phyloP scores from a whole-genome alignment of 2,329 filamentous ascomycete species.

The Cladobotryum mycophilum region DNA sequence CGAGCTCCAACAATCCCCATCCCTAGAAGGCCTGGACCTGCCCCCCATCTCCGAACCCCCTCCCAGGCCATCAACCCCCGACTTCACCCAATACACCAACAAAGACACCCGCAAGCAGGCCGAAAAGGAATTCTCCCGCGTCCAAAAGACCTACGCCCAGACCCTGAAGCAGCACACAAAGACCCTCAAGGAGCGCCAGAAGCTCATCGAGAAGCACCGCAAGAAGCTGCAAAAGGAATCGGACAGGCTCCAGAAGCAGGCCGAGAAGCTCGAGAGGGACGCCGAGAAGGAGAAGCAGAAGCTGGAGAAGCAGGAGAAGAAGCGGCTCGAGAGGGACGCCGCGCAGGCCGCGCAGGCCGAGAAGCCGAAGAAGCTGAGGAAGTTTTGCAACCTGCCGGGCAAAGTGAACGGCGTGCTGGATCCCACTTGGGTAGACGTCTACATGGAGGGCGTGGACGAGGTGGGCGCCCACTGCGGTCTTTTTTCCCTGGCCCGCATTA shows the following conservation, averaged over 20 bases:
- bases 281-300: constrained; percentile 26
- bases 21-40: background rate
- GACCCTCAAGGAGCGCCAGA: constrained; percentile 56
- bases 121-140: constrained; percentile 59
- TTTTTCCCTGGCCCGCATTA: constrained; percentile 71
- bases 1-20: background rate
- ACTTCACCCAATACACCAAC: constrained; percentile 54
- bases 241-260: constrained; percentile 35
- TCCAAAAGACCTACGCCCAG: constrained; percentile 58
- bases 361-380: constrained; percentile 51
- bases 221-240: constrained; percentile 39
- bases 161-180: constrained; percentile 61
- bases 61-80: constrained; percentile 36
- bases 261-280: constrained; percentile 32
- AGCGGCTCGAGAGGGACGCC: constrained; percentile 24
- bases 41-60: constrained; percentile 46
- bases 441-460: constrained; percentile 79
- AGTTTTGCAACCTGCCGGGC: constrained; percentile 71
- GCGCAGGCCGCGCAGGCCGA: constrained; percentile 7
- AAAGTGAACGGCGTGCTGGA: constrained; percentile 52
- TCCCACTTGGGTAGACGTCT: constrained; percentile 68
- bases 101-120: constrained; percentile 61
- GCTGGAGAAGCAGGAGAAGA: constrained; percentile 19
- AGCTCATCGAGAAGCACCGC: constrained; percentile 49
- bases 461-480: constrained; percentile 79